Base-by-base conservation (phyloP, 306 rosid species). In the Dryas alaskensis region DNA sequence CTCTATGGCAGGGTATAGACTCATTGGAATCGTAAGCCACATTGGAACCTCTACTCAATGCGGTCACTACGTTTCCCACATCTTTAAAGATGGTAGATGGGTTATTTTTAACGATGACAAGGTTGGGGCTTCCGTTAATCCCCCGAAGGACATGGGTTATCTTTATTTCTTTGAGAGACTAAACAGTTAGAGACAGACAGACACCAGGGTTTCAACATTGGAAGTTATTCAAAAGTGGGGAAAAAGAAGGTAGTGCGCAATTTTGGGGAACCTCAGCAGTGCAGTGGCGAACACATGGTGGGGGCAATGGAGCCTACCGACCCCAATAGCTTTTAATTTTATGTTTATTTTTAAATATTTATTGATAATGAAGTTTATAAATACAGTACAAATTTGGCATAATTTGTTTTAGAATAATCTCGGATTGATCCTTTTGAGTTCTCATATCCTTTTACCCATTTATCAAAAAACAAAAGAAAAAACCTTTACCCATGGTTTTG, bases 61-160 rank as follows among this genome's bases (percentile, higher is more conserved):
- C 27, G 99, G 99, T 70, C 99, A 94, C 90, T 94, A 94, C 44
- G 98, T 94, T 6, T 93, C 97, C 11, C 99, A 92, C 89, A 77
- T 94, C 48, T 81, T 86, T 4, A 94, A 94, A 88, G 93, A 90
- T 37, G 98, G 96, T 57, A 88, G 96, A 85, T 94, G 99, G 99
- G 85, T 84, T 61, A 94, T 94, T 79, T 94, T 89, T 75, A 94
- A 94, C 7, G 99, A 94, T 57, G 76, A 77, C 79, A 94, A 92
- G 86, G 99, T 94, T 22, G 98, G 92, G 67, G 96, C 91, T 79
- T 92, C 99, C 27, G 82, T 92, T 66, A 83, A 92, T 74, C 97
- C 96, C 62, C 99, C 99, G 3, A 94, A 94, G 84, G 99, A 94
- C 79, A 94, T 94, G 99, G 99, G 99, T 16, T 94, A 94, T 73